Evolutionary conservation across 1,284 basidiomycete species (phyloP).

Genomic region (Moesziomyces sp.): DNA sequence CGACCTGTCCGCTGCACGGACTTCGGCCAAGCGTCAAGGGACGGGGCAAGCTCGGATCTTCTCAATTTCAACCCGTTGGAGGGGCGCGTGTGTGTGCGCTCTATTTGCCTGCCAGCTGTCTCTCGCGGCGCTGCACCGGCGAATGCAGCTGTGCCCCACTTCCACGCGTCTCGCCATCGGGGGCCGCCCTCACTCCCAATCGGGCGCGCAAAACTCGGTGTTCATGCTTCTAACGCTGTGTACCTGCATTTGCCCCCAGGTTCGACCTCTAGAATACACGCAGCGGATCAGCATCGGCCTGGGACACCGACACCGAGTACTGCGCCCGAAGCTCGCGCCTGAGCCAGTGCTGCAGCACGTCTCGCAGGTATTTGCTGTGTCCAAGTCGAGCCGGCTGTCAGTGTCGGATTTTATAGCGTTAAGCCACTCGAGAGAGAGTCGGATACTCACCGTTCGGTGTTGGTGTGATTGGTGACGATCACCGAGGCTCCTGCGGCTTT

Average conservation of each 20-base stretch:
- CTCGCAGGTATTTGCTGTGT: constrained; percentile 50
- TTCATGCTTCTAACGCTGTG: too few species aligned
- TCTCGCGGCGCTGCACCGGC: background rate
- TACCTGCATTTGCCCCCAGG: background rate
- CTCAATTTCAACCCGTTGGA: background rate
- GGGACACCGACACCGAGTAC: constrained; percentile 27
- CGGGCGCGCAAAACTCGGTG: background rate
- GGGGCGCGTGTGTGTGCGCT: background rate
- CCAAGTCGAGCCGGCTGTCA: background rate
- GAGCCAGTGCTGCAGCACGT: constrained; percentile 48
- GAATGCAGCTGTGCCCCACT: constrained; percentile 6
- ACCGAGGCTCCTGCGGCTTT: constrained; percentile 61
- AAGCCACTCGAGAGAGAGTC: background rate
- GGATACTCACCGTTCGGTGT: constrained; percentile 55
- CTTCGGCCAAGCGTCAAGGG: background rate
- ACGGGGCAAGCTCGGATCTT: background rate
- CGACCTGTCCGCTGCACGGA: background rate
- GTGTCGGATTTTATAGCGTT: background rate
- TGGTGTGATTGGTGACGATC: constrained; percentile 63
- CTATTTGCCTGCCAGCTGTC: background rate
- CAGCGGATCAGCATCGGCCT: constrained; percentile 45
- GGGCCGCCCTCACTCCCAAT: background rate
- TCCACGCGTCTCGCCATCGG: constrained; percentile 28
- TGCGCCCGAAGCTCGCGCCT: constrained; percentile 14
- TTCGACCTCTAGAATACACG: constrained; percentile 27